Evolutionary conservation across 768 basidiomycete species (phyloP).

Genomic region (Suillus placidus): DNA sequence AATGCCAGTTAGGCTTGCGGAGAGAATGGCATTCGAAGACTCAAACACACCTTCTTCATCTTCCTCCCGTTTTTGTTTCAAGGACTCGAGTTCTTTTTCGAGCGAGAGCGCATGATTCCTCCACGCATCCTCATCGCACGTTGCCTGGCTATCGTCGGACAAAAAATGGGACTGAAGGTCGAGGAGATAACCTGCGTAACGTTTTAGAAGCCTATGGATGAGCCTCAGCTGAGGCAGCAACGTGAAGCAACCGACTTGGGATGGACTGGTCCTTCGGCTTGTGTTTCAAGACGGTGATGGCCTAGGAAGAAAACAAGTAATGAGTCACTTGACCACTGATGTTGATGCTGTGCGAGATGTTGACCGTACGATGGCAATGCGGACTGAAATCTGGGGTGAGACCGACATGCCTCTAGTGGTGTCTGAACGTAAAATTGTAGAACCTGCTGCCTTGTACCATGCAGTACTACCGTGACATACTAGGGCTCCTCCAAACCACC

Average conservation of each 20-base stretch:
- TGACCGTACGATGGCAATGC: constrained; percentile 1
- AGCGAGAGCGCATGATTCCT: constrained; percentile 32
- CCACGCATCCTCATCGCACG: constrained; percentile 18
- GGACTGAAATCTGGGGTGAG: not conserved
- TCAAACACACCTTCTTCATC: constrained; percentile 27
- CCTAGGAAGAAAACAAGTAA: constrained; percentile 15
- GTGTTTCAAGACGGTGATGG: constrained; percentile 25
- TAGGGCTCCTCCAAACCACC: no score
- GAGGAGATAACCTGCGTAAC: constrained; percentile 26
- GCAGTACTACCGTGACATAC: no score
- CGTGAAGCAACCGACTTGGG: constrained; percentile 19
- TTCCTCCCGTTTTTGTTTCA: constrained; percentile 25
- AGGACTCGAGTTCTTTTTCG: constrained; percentile 24
- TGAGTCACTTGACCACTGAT: not conserved
- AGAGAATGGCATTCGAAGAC: not conserved
- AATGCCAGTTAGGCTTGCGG: not conserved
- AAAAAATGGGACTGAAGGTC: constrained; percentile 28
- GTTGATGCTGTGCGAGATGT: not conserved
- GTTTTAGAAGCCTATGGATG: not conserved
- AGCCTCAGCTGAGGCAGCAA: not conserved
- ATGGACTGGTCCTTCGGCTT: constrained; percentile 29
- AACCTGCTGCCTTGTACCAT: no score
- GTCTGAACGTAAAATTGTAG: no score
- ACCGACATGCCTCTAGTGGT: not conserved
- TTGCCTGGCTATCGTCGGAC: constrained; percentile 1